Conservation (phyloP, 331 rosid species). For the Phaseolus coccineus region DNA sequence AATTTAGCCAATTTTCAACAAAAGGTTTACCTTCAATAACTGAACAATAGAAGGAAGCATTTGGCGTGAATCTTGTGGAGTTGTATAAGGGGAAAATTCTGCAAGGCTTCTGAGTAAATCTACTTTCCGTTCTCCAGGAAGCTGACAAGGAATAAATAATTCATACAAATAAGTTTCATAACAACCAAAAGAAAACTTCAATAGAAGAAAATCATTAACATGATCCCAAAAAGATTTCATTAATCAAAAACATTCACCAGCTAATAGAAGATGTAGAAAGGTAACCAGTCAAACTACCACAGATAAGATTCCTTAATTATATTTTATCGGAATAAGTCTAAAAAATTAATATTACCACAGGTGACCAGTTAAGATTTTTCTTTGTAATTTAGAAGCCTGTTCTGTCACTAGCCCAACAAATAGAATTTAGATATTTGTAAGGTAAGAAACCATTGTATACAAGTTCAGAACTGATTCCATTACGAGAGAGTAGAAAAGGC, state of each 20-base stretch:
- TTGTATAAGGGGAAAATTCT: conserved; percentile 87
- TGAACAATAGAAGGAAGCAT: conserved; percentile 97
- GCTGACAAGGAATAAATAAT: conserved; percentile 57
- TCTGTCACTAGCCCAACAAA: no score
- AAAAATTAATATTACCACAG: neutral
- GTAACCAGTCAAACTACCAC: neutral
- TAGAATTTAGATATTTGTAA: no score
- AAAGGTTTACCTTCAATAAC: conserved; percentile 71
- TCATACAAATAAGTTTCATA: neutral
- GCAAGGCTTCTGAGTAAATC: conserved; percentile 97
- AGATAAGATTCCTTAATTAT: conserved; percentile 7
- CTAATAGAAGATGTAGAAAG: conserved; percentile 24
- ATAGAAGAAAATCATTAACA: neutral
- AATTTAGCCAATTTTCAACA: conserved; percentile 30
- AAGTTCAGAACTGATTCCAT: no score
- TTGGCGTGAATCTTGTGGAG: conserved; percentile 97
- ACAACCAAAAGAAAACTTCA: neutral
- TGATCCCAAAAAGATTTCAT: neutral
- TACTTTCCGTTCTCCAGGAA: conserved; percentile 91
- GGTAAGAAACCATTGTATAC: no score
- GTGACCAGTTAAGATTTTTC: neutral
- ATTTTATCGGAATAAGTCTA: neutral
- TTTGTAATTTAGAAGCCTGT: no score
- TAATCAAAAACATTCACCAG: conserved; percentile 14
- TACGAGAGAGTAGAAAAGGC: no score